Evolutionary conservation across 371 early-diverging fungal species (phyloP), one percentile per base, ranked within the genome.

Genomic region (Nosema granulosis): DNA sequence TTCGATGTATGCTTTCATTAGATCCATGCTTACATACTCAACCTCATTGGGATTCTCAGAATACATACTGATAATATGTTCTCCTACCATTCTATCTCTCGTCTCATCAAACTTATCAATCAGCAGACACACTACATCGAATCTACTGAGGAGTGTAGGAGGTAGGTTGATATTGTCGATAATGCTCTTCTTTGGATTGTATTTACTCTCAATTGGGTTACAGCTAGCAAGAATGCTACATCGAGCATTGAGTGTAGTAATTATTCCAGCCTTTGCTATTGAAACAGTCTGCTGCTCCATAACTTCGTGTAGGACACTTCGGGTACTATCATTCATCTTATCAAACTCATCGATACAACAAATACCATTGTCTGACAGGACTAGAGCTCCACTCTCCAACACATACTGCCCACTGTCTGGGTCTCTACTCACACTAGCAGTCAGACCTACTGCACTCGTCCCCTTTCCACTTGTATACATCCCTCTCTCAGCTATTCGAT

Each of bases 391-490:
- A 20, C 77, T 68, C 69, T 86, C 86, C 29, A 97, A 86, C 12
- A 97, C 94, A 78, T 95, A 86, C 87, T 95, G 94, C 29, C 92
- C 89, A 16, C 93, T 91, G 79, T 96, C 97, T 0, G 94, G 92
- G 80, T 99, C 98, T 61, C 94, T 89, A 24, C 93, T 92, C n/a
- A 97, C 92, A 83, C 92, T 93, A 11, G 97, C 99, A 1, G 97
- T 99, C 63, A 99, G 87, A 85, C 99, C 99, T 4, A 97, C 99
- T 3, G 97, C 97, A 31, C 93, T 92, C 16, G 93, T 92, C 32
- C 99, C 99, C 84, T 95, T 94, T 72, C 99, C 99, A 22, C 94
- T 92, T 0, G 99, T 98, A 84, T 97, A 97, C 18, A 97, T 90
- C 66, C 97, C 97, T 75, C 97, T 90, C 22, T 96, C 96, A 4